Base-by-base conservation (phyloP, 2,329 filamentous ascomycete species). In the Phoma sp. region DNA sequence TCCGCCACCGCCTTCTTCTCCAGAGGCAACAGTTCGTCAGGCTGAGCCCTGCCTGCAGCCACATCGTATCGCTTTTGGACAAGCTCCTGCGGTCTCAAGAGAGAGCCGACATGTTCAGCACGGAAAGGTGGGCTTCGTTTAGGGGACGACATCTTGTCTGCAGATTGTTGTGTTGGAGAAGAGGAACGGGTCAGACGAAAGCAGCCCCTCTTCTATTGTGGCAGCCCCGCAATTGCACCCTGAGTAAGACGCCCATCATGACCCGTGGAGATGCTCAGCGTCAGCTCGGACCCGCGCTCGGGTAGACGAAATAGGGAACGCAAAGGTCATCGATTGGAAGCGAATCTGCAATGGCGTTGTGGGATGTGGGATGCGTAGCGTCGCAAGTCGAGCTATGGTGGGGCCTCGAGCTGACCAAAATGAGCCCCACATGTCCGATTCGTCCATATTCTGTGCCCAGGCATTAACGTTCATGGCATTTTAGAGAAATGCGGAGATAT, bases 51-150 rank as follows among this genome's bases (percentile, higher is more conserved):
- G 59, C 87, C 79, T 10, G 68, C 70, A 18, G 70, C 69, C 55
- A 81, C 73, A 69, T 82, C 71, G 60, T 80, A 77, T 73, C 88
- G 80, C 42, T 83, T 83, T 41, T 84, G 78, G 11, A 89, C 79
- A 24, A 91, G 81, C 46, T 82, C 75, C 47, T 84, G 73, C 1
- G 88, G 87, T 29, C 88, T 86, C 53, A 90, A 82, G 29, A 91
- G 79, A 11, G 87, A 90, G 44, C 88, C 88, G 57, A 89, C 82
- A 61, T 91, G 88, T 75, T 91, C 88, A 55, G 87, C 87, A 68
- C 89, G 83, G 75, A 89, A 90, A 44, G 86, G 87, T 37, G 85
- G 83, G 59, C 59, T 70, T 67, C 69, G 67, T 58, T 72, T 73
- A 35, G 64, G 63, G 35, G 67, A 55, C 36, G 68, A 62, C 70